Conservation (phyloP, 805 yeast species). For the Ogataea pini region DNA sequence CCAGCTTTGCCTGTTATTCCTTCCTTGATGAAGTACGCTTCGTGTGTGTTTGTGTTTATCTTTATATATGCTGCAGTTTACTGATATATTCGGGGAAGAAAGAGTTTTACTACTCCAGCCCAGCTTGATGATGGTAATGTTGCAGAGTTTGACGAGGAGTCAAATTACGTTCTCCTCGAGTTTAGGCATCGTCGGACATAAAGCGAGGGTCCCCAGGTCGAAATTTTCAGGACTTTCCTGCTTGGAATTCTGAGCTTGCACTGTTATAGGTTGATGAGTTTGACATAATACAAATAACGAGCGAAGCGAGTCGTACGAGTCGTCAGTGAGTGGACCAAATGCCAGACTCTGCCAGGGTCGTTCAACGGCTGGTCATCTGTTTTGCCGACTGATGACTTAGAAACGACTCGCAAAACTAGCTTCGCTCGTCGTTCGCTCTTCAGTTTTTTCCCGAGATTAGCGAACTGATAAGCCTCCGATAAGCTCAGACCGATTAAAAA, state of each 20-base stretch:
- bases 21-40: background rate
- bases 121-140: constrained; percentile 11
- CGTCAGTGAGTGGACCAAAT: too few species aligned
- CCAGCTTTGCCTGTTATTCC: background rate
- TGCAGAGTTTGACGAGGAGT: constrained; percentile 10
- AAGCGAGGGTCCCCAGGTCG: constrained; percentile 17
- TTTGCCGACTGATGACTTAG: too few species aligned
- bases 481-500: too few species aligned
- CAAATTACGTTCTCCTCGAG: constrained; percentile 6
- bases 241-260: background rate
- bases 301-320: too few species aligned
- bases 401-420: too few species aligned
- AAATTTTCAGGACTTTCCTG: constrained; percentile 7
- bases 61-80: background rate
- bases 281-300: too few species aligned
- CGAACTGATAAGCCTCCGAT: too few species aligned
- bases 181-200: constrained; percentile 3
- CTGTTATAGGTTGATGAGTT: too few species aligned
- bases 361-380: too few species aligned
- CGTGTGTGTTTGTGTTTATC: background rate
- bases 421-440: too few species aligned
- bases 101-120: background rate
- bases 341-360: too few species aligned
- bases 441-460: too few species aligned
- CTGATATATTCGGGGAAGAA: background rate